Evolutionary conservation across 2,329 filamentous ascomycete genomes (phyloP).

Genomic region (Aspergillus calidoustus): DNA sequence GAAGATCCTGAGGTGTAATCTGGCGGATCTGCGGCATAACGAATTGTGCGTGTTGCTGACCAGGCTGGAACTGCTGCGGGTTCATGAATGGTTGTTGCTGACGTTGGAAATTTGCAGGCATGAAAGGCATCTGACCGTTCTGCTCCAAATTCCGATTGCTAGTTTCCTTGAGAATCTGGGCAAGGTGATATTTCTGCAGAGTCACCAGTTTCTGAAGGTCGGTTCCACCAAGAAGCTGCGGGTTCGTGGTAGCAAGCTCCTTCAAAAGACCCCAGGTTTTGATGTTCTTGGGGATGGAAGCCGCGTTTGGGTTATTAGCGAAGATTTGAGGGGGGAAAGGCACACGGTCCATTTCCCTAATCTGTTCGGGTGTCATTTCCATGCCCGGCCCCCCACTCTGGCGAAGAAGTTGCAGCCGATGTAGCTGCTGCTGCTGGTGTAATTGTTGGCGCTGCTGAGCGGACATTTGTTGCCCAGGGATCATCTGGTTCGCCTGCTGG

Average conservation of each 20-base stretch:
- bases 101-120: constrained; percentile 31
- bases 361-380: constrained; percentile 47
- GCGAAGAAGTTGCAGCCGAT: constrained; percentile 39
- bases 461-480: constrained; percentile 37
- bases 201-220: constrained; percentile 46
- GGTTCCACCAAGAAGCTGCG: constrained; percentile 46
- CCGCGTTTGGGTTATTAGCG: constrained; percentile 35
- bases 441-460: constrained; percentile 38
- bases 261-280: constrained; percentile 63
- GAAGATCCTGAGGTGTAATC: constrained; percentile 42
- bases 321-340: constrained; percentile 44
- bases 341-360: constrained; percentile 49
- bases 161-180: constrained; percentile 40
- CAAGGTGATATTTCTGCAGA: constrained; percentile 51
- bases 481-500: constrained; percentile 36
- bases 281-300: constrained; percentile 54
- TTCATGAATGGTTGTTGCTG: constrained; percentile 36
- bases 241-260: constrained; percentile 55
- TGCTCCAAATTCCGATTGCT: constrained; percentile 29
- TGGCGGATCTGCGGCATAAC: constrained; percentile 39
- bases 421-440: constrained; percentile 35
- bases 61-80: constrained; percentile 32
- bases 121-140: constrained; percentile 28
- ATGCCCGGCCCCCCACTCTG: constrained; percentile 35
- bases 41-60: constrained; percentile 33